A percentile compares a stretch with the other conserved stretches of the same genome.
Conservation (phyloP, 1,139 yeast genomes). For the Yamadazyma jaroonii region DNA sequence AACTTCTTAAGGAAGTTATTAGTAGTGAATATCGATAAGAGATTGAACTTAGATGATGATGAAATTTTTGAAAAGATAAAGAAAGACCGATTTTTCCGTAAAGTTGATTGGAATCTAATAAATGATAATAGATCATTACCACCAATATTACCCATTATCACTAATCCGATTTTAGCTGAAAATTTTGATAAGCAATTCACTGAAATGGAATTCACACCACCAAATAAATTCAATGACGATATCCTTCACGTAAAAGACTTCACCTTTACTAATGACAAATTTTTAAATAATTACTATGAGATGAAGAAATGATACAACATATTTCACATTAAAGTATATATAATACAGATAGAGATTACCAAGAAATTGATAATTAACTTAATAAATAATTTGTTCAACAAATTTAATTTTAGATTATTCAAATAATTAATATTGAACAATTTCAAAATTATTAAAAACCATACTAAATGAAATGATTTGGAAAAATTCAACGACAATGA, state of each 20-base stretch:
- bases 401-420: constrained; percentile 6
- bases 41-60: constrained; percentile 63
- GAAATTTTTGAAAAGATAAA: constrained; percentile 49
- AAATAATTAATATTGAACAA: constrained; percentile 16
- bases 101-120: constrained; percentile 71
- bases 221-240: constrained; percentile 21
- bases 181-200: constrained; percentile 90
- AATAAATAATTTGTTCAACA: constrained; percentile 6
- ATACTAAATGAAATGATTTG: constrained; percentile 4
- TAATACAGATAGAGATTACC: constrained; percentile 10
- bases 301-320: constrained; percentile 2
- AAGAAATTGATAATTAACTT: constrained; percentile 10
- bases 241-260: constrained; percentile 43
- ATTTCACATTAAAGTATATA: background rate
- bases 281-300: constrained; percentile 17
- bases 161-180: constrained; percentile 86
- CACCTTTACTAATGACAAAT: constrained; percentile 42
- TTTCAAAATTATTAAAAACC: constrained; percentile 10
- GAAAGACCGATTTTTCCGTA: constrained; percentile 76
- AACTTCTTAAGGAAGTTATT: constrained; percentile 72
- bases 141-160: constrained; percentile 82
- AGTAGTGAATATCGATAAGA: constrained; percentile 69
- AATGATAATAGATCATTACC: constrained; percentile 52
- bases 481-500: constrained; percentile 9
- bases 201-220: constrained; percentile 57